A percentile compares a stretch with the other conserved stretches of the same genome.
Evolutionary conservation across 495 filamentous ascomycete genomes (phyloP).

Genomic region (Rostrohypoxylon terebratum): DNA sequence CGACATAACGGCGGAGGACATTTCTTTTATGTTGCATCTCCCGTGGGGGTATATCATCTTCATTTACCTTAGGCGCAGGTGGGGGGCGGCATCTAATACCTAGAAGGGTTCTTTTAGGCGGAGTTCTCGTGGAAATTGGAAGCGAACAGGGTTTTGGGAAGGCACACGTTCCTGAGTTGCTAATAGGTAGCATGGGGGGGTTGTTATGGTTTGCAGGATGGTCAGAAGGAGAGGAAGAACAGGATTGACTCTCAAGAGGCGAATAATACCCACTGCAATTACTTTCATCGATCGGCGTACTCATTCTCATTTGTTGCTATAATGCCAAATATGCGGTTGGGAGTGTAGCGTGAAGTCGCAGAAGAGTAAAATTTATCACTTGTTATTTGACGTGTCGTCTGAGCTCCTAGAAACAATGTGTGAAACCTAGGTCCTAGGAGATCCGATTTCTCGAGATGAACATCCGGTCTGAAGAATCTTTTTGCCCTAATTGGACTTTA

Average conservation of each 20-base stretch:
- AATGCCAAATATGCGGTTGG: background rate
- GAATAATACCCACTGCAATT: constrained; percentile 51
- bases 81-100: constrained; percentile 1
- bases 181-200: constrained; percentile 17
- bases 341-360: constrained; percentile 16
- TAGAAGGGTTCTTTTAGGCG: background rate
- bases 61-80: background rate
- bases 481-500: background rate
- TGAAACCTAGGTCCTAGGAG: background rate
- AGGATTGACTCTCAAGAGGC: constrained; percentile 42
- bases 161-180: constrained; percentile 7
- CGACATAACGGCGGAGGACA: background rate
- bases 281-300: constrained; percentile 32
- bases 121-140: constrained; percentile 25
- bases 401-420: background rate
- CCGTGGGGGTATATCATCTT: background rate
- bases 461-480: background rate
- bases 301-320: constrained; percentile 1
- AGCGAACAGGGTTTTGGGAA: background rate
- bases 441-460: background rate
- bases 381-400: background rate
- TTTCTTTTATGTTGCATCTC: constrained; percentile 8
- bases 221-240: constrained; percentile 31
- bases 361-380: background rate
- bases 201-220: constrained; percentile 27